A percentile compares a stretch with the other conserved stretches of the same genome.
Conservation (phyloP, 2,329 filamentous ascomycete species). For the Fusarium liriodendri region DNA sequence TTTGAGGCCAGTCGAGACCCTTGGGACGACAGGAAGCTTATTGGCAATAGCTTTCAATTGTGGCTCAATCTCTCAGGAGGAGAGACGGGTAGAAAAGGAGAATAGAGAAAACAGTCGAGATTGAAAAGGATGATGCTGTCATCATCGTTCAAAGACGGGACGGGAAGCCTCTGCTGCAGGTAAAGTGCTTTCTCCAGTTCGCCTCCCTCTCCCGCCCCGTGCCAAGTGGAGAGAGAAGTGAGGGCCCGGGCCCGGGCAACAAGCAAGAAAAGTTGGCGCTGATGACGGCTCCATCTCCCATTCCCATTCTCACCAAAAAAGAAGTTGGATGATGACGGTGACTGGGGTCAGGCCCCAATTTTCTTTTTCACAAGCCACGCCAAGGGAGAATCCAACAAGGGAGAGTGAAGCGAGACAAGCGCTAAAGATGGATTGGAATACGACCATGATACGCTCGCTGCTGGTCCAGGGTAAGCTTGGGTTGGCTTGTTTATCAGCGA, state of each 20-base stretch:
- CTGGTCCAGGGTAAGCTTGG: constrained; percentile 16
- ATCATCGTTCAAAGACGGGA: background rate
- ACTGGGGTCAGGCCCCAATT: background rate
- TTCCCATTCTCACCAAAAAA: background rate
- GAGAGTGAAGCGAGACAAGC: constrained; percentile 27
- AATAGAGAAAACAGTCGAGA: constrained; percentile 10
- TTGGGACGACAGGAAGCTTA: constrained; percentile 10
- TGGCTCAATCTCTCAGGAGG: background rate
- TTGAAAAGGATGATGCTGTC: constrained; percentile 5
- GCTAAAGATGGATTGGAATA: constrained; percentile 4
- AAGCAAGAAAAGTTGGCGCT: constrained; percentile 20
- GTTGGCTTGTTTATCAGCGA: background rate
- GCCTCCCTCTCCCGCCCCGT: background rate
- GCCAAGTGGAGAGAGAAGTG: constrained; percentile 17
- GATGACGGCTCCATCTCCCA: constrained; percentile 22
- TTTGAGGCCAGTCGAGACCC: constrained; percentile 21
- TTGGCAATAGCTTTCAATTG: constrained; percentile 18
- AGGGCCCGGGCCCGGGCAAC: background rate
- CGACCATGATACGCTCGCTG: constrained; percentile 6
- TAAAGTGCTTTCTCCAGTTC: constrained; percentile 32
- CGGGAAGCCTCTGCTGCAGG: constrained; percentile 21
- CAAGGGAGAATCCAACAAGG: constrained; percentile 21
- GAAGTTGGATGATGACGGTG: background rate
- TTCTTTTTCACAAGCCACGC: constrained; percentile 18
- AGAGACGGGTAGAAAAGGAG: constrained; percentile 1